Evolutionary conservation across 495 filamentous ascomycete species (phyloP), one percentile per base, ranked within the genome.

Genomic region (Aspergillus affinis): DNA sequence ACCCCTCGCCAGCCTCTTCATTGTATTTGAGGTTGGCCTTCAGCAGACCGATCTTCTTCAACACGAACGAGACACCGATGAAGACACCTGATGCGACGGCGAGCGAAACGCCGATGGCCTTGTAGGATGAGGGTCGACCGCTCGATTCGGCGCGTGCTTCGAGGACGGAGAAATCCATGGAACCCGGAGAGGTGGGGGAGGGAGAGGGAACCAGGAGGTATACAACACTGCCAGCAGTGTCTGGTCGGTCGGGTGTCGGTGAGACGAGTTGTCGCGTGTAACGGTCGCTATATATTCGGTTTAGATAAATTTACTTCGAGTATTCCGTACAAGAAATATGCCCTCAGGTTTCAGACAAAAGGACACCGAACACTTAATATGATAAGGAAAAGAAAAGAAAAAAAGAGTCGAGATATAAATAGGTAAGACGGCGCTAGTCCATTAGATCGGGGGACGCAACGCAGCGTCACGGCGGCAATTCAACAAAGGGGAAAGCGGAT

Each of bases 1-100:
- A 98, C 32, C 94, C 94, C 72, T 98, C 93, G 52, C 94, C 94
- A 2, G 93, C 92, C 63, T 93, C 91, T 71, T 97, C 93, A 67
- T 95, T 89, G 74, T 97, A 97, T 76, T 98, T 98, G 63, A 90
- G 84, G 72, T 98, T 98, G 48, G 94, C 94, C 66, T 84, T 92
- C 48, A 98, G 81, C 60, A 98, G 72, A 0, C 94, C 94, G 54
- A 87, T 81, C 79, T 98, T 98, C 76, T 98, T 98, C 60, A 98
- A 70, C 47, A 98, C 93, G 68, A 98, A 98, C 1, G 94, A 98
- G 12, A 89, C 81, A 13, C 94, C 95, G 69, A 98, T 98, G 72
- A 98, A 98, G 29, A 92, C 72, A 17, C 94, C 94, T 2, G 94
- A 97, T 41, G 87, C 84, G 61, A 97, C 84, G 6, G 94, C 94